A percentile compares a stretch with the other conserved stretches of the same genome.
Evolutionary conservation across 1,284 basidiomycete species (phyloP).

Genomic region (Marasmius tenuissimus): DNA sequence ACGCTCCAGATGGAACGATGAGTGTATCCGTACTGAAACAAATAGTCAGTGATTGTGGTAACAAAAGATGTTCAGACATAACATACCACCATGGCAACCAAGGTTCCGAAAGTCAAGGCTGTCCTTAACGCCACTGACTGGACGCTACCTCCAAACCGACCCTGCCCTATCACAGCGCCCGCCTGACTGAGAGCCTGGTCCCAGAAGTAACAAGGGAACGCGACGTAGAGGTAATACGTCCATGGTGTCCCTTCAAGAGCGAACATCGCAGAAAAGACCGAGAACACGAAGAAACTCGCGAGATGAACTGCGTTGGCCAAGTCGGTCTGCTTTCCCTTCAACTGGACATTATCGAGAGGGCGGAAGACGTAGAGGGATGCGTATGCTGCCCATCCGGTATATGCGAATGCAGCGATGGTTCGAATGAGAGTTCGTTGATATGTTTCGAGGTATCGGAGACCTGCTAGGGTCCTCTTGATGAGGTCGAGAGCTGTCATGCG

Average conservation of each 20-base stretch:
- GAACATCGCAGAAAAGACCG: conserved; percentile 53
- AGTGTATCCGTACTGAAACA: conserved; percentile 61
- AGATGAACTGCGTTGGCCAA: not conserved
- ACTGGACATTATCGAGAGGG: conserved; percentile 25
- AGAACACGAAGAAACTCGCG: conserved; percentile 26
- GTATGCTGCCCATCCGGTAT: conserved; percentile 78
- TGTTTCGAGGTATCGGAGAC: conserved; percentile 83
- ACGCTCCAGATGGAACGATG: conserved; percentile 73
- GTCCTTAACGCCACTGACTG: conserved; percentile 23
- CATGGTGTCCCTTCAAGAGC: conserved; percentile 63
- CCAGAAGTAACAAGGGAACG: conserved; percentile 82
- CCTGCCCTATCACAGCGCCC: conserved; percentile 7
- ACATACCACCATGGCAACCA: conserved; percentile 76
- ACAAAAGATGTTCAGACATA: not conserved
- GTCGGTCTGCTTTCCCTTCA: not conserved
- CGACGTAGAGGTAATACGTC: conserved; percentile 78
- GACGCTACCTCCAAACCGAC: conserved; percentile 11
- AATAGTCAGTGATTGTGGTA: not conserved
- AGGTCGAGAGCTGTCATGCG: conserved; percentile 53
- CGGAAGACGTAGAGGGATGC: conserved; percentile 55
- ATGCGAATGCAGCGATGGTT: conserved; percentile 69
- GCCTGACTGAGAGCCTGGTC: conserved; percentile 41
- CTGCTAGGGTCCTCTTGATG: conserved; percentile 59
- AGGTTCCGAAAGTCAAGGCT: conserved; percentile 37
- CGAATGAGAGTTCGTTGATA: conserved; percentile 80